phyloP scores from a whole-genome alignment of 1,139 yeast genomes.

The Taphrina sp. region DNA sequence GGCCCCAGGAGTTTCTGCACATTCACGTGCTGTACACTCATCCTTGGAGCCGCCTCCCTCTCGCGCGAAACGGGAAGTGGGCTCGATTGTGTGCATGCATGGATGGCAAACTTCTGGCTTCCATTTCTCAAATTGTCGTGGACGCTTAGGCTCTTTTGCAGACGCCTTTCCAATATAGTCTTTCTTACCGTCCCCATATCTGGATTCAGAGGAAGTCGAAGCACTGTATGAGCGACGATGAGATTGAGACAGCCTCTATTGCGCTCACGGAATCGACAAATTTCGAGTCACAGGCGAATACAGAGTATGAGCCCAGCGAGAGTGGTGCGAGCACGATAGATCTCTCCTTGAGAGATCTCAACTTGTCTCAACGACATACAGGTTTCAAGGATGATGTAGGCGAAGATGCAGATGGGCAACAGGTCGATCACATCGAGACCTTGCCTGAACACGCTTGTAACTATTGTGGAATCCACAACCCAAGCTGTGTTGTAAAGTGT shows the following conservation, averaged over 20 bases:
- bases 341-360: neutral
- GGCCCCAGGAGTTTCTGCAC: too few species aligned
- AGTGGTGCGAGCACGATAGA: neutral
- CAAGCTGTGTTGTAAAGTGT: constrained; percentile 72
- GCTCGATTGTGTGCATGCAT: too few species aligned
- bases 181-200: too few species aligned
- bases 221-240: constrained; percentile 31
- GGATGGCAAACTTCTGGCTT: too few species aligned
- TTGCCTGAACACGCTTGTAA: constrained; percentile 45
- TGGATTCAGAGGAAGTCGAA: too few species aligned
- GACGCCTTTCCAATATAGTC: too few species aligned
- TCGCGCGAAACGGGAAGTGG: too few species aligned
- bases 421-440: constrained; percentile 5
- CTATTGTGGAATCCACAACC: constrained; percentile 73
- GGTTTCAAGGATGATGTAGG: constrained; percentile 1
- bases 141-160: too few species aligned
- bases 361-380: neutral
- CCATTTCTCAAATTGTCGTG: too few species aligned
- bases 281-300: constrained; percentile 11
- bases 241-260: constrained; percentile 16
- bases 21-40: too few species aligned
- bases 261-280: constrained; percentile 20
- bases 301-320: constrained; percentile 2
- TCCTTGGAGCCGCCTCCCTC: too few species aligned
- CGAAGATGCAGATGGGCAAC: neutral